Evolutionary conservation across 139 green algal species (phyloP).

Genomic region (Coccomyxa sp.): DNA sequence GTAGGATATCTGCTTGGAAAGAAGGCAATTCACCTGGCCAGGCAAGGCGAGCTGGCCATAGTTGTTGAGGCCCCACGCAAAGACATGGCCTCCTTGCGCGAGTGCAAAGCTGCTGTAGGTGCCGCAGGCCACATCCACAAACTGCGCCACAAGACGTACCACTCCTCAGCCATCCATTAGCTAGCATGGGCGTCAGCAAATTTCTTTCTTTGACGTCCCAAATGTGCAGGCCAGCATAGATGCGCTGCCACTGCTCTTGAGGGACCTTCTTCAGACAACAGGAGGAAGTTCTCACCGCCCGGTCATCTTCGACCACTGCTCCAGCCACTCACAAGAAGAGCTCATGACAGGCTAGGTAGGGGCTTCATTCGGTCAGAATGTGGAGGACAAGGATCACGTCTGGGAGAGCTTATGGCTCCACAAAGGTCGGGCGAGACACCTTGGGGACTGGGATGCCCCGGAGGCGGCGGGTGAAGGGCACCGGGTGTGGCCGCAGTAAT

Average conservation of each 20-base stretch:
- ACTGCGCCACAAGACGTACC: background rate
- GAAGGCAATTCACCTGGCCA: background rate
- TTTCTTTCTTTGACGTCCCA: no score
- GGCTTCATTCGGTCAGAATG: no score
- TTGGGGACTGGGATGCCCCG: no score
- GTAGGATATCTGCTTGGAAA: background rate
- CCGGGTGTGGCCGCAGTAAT: slow-evolving; percentile 30
- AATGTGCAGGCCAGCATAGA: no score
- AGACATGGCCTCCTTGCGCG: slow-evolving; percentile 49
- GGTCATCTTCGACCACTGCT: no score
- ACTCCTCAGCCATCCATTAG: background rate
- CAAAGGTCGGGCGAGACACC: no score
- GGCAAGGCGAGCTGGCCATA: slow-evolving; percentile 76
- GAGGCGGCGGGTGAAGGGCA: no score
- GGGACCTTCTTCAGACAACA: background rate
- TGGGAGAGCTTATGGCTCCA: no score
- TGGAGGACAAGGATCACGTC: no score
- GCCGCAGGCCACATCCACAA: slow-evolving; percentile 56
- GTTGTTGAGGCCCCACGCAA: slow-evolving; percentile 87
- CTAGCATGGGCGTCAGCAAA: background rate
- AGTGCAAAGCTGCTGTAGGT: slow-evolving; percentile 70
- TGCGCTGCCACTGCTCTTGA: background rate
- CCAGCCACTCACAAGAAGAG: no score
- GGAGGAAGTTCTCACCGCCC: background rate
- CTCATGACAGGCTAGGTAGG: no score